Evolutionary conservation across 2,329 filamentous ascomycete genomes (phyloP).

Genomic region (Colletotrichum sp.): DNA sequence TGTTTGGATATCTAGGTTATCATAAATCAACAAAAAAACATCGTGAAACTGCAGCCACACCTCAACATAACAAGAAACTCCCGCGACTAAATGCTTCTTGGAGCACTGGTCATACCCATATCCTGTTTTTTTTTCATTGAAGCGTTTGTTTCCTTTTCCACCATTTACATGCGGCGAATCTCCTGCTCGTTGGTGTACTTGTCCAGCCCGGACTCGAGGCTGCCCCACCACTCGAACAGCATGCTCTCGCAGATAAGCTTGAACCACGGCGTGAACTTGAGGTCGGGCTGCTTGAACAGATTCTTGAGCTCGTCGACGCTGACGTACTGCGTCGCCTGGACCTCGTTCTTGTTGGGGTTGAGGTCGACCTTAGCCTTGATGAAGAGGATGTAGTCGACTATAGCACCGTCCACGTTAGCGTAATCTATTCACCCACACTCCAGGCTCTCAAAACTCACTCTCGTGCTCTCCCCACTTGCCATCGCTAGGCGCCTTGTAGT

Average conservation of each 20-base stretch:
- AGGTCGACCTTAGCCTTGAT: constrained; percentile 93
- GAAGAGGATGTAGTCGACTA: constrained; percentile 98
- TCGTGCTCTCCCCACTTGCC: constrained; percentile 99
- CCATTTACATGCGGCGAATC: constrained; percentile 78
- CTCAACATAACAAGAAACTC: not conserved
- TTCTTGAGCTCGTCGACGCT: constrained; percentile 80
- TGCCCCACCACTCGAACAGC: constrained; percentile 97
- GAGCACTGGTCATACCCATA: not conserved
- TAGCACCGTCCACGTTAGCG: not conserved
- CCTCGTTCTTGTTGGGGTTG: constrained; percentile 85
- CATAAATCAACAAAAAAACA: not conserved
- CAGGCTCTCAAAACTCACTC: constrained; percentile 62
- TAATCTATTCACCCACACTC: too few species aligned
- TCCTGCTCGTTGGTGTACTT: constrained; percentile 85
- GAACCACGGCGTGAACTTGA: constrained; percentile 98
- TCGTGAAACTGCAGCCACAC: not conserved
- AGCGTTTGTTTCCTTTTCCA: not conserved
- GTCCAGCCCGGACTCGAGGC: constrained; percentile 80
- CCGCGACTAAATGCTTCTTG: not conserved
- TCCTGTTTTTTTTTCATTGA: not conserved
- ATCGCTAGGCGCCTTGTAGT: constrained; percentile 96
- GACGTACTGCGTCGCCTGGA: constrained; percentile 84
- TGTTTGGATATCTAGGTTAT: not conserved
- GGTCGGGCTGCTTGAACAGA: constrained; percentile 80
- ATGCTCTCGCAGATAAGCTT: constrained; percentile 98